Conservation (phyloP, 2,329 filamentous ascomycete species). For the Blastomyces emzantsi region DNA sequence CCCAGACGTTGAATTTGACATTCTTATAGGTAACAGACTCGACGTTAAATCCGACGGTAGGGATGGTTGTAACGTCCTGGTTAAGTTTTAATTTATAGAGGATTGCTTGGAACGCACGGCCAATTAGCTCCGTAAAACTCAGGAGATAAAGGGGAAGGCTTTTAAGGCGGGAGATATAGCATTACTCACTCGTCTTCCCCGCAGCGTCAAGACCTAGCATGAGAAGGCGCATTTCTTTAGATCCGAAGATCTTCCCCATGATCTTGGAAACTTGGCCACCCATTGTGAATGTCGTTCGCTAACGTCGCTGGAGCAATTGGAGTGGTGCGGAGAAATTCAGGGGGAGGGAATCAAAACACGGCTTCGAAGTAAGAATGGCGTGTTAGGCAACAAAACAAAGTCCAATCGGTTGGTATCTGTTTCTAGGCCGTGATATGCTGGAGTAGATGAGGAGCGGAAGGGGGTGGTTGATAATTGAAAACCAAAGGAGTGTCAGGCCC, state of each 20-base stretch:
- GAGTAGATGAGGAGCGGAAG: neutral
- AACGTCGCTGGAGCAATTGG: neutral
- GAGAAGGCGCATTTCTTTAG: constrained; percentile 96
- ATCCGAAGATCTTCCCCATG: constrained; percentile 98
- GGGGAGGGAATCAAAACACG: neutral
- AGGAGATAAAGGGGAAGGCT: neutral
- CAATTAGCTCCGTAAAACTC: constrained; percentile 7
- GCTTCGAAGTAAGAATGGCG: neutral
- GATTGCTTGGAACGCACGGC: constrained; percentile 50
- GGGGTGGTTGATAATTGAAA: neutral
- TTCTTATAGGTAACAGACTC: constrained; percentile 99
- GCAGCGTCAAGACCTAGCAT: constrained; percentile 98
- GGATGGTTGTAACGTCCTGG: constrained; percentile 96
- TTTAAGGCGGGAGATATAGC: neutral
- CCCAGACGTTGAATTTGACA: constrained; percentile 99
- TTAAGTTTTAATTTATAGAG: constrained; percentile 98
- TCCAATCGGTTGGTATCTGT: neutral
- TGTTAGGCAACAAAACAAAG: neutral
- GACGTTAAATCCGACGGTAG: constrained; percentile 98
- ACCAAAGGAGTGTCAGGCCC: neutral
- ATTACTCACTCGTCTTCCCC: constrained; percentile 74
- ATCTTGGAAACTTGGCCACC: constrained; percentile 90
- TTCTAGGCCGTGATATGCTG: neutral
- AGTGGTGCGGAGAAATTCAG: neutral
- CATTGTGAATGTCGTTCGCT: constrained; percentile 51